Conservation (phyloP, 305 asterid genomes). For the Petunia hybrid region DNA sequence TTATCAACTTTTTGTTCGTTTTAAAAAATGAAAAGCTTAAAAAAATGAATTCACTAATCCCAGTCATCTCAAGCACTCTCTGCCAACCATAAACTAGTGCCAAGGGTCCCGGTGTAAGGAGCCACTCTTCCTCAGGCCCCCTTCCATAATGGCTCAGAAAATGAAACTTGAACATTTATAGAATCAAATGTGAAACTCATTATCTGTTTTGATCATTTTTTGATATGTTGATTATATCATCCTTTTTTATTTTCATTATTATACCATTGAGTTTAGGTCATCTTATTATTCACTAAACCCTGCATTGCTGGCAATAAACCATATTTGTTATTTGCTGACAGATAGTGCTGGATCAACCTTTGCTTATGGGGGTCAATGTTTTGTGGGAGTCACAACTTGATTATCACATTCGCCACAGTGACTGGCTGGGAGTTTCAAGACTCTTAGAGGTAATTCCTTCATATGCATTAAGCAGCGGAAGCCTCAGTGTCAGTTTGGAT, state of each 20-base stretch:
- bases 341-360: conserved; percentile 94
- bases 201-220: conserved; percentile 12
- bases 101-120: background rate
- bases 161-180: background rate
- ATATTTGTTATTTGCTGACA: conserved; percentile 52
- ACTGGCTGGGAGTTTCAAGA: conserved; percentile 87
- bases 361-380: conserved; percentile 88
- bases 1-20: background rate
- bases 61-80: background rate
- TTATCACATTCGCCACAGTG: conserved; percentile 87
- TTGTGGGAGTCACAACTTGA: conserved; percentile 99
- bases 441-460: conserved; percentile 84
- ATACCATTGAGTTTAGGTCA: background rate
- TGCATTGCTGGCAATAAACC: conserved; percentile 34
- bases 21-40: background rate
- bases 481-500: conserved; percentile 76
- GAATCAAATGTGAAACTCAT: background rate
- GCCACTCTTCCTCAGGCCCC: background rate
- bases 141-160: background rate
- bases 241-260: background rate
- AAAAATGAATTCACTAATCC: background rate
- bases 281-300: conserved; percentile 30
- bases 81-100: background rate
- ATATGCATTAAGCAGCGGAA: conserved; percentile 74
- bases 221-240: conserved; percentile 27